These are phyloP conservation scores for Digitaria exilis DNA, from an alignment of 202 grass and related monocot genomes.

Conservation along the genomic window DNA sequence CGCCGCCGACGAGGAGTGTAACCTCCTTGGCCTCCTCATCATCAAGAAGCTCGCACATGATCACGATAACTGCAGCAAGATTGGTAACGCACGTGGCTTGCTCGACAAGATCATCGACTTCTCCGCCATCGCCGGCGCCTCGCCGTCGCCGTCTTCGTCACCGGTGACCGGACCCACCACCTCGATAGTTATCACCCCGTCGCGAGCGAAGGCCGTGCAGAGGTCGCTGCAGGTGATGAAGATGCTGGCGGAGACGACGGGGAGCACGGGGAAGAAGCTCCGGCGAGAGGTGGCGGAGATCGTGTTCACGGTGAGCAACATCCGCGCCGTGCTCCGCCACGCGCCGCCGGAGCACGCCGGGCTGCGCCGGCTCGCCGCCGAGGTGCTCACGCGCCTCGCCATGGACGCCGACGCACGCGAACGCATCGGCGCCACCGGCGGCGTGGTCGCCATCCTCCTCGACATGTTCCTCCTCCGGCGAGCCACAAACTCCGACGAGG, in stretches of 20 bases:
- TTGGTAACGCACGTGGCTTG: slow-evolving; percentile 66
- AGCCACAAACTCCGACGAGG: background rate
- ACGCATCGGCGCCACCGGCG: slow-evolving; percentile 66
- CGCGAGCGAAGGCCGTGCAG: slow-evolving; percentile 70
- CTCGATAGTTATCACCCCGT: slow-evolving; percentile 8
- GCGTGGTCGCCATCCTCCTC: slow-evolving; percentile 63
- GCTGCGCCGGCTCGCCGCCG: slow-evolving; percentile 65
- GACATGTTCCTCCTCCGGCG: slow-evolving; percentile 57
- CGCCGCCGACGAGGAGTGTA: slow-evolving; percentile 57
- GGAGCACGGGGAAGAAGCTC: slow-evolving; percentile 56
- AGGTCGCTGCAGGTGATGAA: slow-evolving; percentile 78
- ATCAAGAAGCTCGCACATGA: slow-evolving; percentile 82
- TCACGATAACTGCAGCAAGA: slow-evolving; percentile 74
- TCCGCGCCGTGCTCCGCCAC: slow-evolving; percentile 65
- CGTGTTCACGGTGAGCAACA: slow-evolving; percentile 85
- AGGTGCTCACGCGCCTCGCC: slow-evolving; percentile 62
- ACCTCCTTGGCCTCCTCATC: slow-evolving; percentile 77
- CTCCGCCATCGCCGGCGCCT: slow-evolving; percentile 35
- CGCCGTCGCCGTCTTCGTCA: background rate
- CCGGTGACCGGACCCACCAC: background rate
- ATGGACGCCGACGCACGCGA: slow-evolving; percentile 71
- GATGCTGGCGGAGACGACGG: slow-evolving; percentile 70
- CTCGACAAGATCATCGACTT: slow-evolving; percentile 85
- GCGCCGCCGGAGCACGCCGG: slow-evolving; percentile 36
- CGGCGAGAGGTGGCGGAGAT: slow-evolving; percentile 67